These are phyloP conservation scores for Pseudogymnoascus verrucosus DNA, from an alignment of 2,329 filamentous ascomycete genomes.

Conservation along the genomic window DNA sequence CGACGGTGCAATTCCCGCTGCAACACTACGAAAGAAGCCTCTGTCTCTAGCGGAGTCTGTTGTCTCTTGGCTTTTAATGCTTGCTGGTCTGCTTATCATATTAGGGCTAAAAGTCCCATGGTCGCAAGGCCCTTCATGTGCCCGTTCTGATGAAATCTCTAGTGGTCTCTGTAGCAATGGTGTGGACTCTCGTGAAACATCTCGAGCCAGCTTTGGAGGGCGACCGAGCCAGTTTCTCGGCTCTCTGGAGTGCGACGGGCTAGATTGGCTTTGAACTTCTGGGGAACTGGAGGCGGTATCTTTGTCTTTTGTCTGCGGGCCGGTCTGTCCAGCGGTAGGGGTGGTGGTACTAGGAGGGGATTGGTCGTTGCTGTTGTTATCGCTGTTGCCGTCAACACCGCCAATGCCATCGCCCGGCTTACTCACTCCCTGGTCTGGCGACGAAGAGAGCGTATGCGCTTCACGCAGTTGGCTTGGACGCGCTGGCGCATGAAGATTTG, in stretches of 20 bases:
- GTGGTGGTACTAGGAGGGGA: constrained; percentile 16
- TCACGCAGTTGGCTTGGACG: constrained; percentile 24
- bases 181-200: constrained; percentile 39
- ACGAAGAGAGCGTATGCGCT: constrained; percentile 21
- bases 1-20: constrained; percentile 11
- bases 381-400: constrained; percentile 17
- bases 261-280: not conserved
- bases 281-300: not conserved
- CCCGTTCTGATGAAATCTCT: constrained; percentile 19
- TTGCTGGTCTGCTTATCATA: constrained; percentile 22
- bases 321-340: constrained; percentile 13
- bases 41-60: constrained; percentile 16
- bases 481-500: constrained; percentile 19
- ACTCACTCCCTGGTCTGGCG: constrained; percentile 17
- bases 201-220: not conserved
- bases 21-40: constrained; percentile 16
- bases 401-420: not conserved
- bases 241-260: not conserved
- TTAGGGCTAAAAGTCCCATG: constrained; percentile 73
- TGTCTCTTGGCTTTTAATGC: constrained; percentile 18
- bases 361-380: constrained; percentile 19
- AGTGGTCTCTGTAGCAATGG: constrained; percentile 39
- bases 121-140: constrained; percentile 42
- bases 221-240: constrained; percentile 5
- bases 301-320: not conserved